phyloP scores from a whole-genome alignment of 768 basidiomycete genomes.

The Leucosporidium scottii region DNA sequence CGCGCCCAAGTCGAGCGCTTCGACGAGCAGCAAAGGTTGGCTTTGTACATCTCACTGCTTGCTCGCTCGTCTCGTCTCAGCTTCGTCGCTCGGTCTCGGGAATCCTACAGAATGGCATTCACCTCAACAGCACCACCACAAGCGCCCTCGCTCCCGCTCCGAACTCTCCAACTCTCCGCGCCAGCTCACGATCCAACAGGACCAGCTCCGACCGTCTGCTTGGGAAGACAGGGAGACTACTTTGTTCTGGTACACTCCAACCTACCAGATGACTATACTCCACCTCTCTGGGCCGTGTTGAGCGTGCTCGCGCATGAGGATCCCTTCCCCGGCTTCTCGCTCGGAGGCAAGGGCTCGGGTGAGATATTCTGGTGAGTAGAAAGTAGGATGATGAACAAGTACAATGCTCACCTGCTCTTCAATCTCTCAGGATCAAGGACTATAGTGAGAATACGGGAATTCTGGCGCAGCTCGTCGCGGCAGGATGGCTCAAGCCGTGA shows the following conservation, averaged over 20 bases:
- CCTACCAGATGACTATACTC: slow-evolving; percentile 74
- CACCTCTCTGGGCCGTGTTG: slow-evolving; percentile 49
- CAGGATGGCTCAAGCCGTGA: slow-evolving; percentile 18
- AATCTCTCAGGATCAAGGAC: slow-evolving; percentile 23
- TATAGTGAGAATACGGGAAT: slow-evolving; percentile 32
- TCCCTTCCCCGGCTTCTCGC: slow-evolving; percentile 20
- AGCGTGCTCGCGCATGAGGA: slow-evolving; percentile 17
- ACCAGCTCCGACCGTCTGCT: not conserved
- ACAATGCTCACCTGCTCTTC: not conserved
- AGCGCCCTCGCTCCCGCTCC: too few species aligned
- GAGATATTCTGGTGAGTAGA: slow-evolving; percentile 18
- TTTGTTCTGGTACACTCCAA: not conserved
- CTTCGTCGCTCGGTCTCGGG: too few species aligned
- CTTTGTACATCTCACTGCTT: too few species aligned
- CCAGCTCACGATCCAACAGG: too few species aligned
- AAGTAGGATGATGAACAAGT: not conserved
- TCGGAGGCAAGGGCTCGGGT: not conserved
- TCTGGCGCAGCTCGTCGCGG: slow-evolving; percentile 19
- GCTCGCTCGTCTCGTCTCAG: too few species aligned
- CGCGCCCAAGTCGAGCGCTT: too few species aligned
- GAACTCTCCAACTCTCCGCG: too few species aligned
- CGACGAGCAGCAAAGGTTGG: too few species aligned
- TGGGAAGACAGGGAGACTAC: not conserved
- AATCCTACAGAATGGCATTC: too few species aligned
- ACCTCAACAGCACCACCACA: too few species aligned